phyloP scores from a whole-genome alignment of 2,329 filamentous ascomycete species.

The Calonectria pteridis region DNA sequence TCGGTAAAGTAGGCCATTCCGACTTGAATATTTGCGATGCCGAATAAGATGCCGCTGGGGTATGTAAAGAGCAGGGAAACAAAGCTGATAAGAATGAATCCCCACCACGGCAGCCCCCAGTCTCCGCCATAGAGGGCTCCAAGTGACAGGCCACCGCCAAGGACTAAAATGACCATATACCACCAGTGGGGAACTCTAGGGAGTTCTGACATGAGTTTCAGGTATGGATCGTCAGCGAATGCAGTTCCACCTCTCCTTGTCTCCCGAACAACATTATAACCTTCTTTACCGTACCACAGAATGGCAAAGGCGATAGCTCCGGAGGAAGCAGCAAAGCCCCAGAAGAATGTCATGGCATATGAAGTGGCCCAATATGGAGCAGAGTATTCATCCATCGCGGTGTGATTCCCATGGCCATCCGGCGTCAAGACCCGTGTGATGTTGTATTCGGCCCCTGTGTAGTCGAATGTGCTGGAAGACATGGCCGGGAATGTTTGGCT shows the following conservation, averaged over 20 bases:
- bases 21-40: neutral
- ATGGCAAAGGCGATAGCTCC: slow-evolving; percentile 1
- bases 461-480: neutral
- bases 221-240: neutral
- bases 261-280: neutral
- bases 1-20: neutral
- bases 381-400: slow-evolving; percentile 1
- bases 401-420: neutral
- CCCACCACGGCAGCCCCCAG: neutral
- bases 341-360: slow-evolving; percentile 2
- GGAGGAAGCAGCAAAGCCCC: neutral
- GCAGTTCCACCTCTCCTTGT: neutral
- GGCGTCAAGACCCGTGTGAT: neutral
- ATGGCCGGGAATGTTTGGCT: neutral
- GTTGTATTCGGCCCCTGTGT: neutral
- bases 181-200: neutral
- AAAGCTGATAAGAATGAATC: neutral
- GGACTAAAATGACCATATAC: neutral
- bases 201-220: neutral
- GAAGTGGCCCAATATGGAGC: neutral
- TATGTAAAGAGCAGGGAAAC: neutral
- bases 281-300: neutral
- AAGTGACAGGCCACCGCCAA: neutral
- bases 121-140: neutral
- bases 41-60: slow-evolving; percentile 1